Base-by-base conservation (phyloP, 1,284 basidiomycete genomes). In the Cryptococcus maquisensis region DNA sequence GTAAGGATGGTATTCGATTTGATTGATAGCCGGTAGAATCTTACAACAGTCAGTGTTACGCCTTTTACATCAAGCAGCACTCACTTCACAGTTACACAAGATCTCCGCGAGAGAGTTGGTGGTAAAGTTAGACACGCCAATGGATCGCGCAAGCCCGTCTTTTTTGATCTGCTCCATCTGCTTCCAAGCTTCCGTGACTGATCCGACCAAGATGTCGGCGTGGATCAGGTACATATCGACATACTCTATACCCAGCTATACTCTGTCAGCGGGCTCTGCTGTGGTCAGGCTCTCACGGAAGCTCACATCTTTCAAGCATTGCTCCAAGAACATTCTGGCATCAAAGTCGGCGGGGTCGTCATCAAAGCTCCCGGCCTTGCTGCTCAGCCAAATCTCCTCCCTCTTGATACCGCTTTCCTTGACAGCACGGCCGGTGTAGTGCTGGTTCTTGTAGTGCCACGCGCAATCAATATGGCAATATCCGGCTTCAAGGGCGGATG, bases 1-100 rank as follows among this genome's bases (percentile, higher is more conserved):
- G 65, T 86, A 86, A 6, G 86, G 86, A 55, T 87, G 84, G 49
- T 88, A 79, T 18, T 79, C 83, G 85, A 85, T 84, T 75, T 88
- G 87, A 68, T 88, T 87, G 44, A 84, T 85, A 2, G 81, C 83
- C 0, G 86, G 86, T 45, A 70, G 68, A 84, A 87, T 73, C 69
- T 71, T 49, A 18, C 15, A 9, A 1, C n/a, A n/a, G 77, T 69
- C 83, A 83, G 48, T 16, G 67, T 62, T 35, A 70, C 52, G 47
- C 74, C 41, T 4, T 71, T 61, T 5, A 69, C 65, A n/a, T 78
- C 62, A 32, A 32, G 10, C 7, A 32, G 37, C 21, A 47, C 54
- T 26, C 37, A 63, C 59, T 51, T 57, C 51, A 48, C 69, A 70
- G 24, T 71, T 79, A 20, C 80, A 78, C 21, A 89, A 65, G 37